Base-by-base conservation (phyloP, 345 rosid species). In the Hypericum androsaemum region DNA sequence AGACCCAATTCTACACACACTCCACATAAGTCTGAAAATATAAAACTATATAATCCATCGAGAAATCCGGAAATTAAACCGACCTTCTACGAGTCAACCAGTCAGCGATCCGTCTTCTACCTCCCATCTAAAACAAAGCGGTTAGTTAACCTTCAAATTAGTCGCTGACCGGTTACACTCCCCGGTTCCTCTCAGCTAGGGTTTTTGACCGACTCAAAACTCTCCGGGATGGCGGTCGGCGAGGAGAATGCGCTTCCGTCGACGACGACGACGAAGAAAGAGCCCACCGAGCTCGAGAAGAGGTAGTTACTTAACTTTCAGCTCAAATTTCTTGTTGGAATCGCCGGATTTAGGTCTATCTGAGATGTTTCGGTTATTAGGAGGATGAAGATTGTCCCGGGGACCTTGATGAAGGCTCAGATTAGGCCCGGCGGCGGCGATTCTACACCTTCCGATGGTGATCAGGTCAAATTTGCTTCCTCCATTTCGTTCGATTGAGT, bases 381-480 rank as follows among this genome's bases (percentile, higher is more conserved):
- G 94, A 88, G 82, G 71, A 74, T 76, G 80, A 85, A 88, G 28
- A 92, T 92, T 65, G 78, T 71, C 52, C 82, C 95, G 2, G 96
- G 95, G 53, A 86, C 94, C 71, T 71, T 92, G 65, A 69, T 92
- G 90, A 92, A 88, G 69, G 98, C 97, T 15, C 46, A 78, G 71
- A 74, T 85, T 65, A 85, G 95, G 58, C 85, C 97, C 39, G 95
- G 94, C 12, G 95, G 90, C 10, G 97, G 88, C 42, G 95, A 88
- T 53, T 74, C 80, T 16, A 74, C 62, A 41, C 98, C 98, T 0
- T 63, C 77, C 0, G 94, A 92, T 47, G 97, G 94, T 71, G 96
- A 92, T 77, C 98, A 92, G 94, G 98, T 92, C 57, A 12, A 46
- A 37, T 37, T 47, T 6, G 1, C 38, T 44, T 36, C 43, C 12